Base-by-base conservation (phyloP, 768 basidiomycete species). In the Mrakia gelida region DNA sequence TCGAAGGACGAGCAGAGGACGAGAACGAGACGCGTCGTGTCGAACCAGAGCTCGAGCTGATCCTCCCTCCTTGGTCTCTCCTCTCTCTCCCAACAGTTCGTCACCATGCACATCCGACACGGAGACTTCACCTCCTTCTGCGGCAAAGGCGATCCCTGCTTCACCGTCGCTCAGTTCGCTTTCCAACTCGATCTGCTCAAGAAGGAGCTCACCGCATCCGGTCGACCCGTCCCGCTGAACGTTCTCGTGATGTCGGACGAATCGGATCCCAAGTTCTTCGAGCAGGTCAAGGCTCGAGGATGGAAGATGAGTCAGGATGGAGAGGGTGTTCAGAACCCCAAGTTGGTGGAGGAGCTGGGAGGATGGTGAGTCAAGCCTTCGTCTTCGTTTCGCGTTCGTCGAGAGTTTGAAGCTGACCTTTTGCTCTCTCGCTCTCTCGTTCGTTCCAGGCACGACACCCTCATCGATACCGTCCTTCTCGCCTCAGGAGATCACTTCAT, bases 231-330 rank as follows among this genome's bases (percentile, higher is more conserved):
- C 9, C 59, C 59, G 1, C 23, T 28, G 41, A 41, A 70, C 67
- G 67, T 70, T 23, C 67, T 70, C 67, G 67, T 70, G 41, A 34
- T 70, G 38, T 41, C 67, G 67, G 67, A 70, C 38, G 67, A 70
- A 9, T 41, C 67, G 34, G 26, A 41, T 70, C 67, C 67, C 9
- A 41, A 38, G 21, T 70, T 70, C 41, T 41, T 70, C 67, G 67
- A 34, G 18, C 34, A 70, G 26, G 38, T 41, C 38, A 34, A 41
- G 10, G 67, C 67, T 2, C 10, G 34, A n/a, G 67, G 67, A 4
- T 70, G 67, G 67, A 70, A 70, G 41, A 41, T 43, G 26, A 41
- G 34, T 21, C 13, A 18, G 38, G 67, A 70, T 43, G 67, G 67
- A 23, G 41, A 70, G 34, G 67, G 38, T 5, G 67, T 34, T 26